phyloP scores from a whole-genome alignment of 176 grass and related monocot species.

The maize (Zea mays) region Zm-B73-REFERENCE-NAM-5.0 NC_050096.1:186354501-186355000 shows the following conservation, averaged over 20 bases:
- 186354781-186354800: conserved; percentile 14
- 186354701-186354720: conserved; percentile 86
- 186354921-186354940: conserved; percentile 22
- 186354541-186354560: conserved; percentile 3
- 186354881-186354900: conserved; percentile 89
- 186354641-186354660: conserved; percentile 26
- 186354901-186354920: conserved; percentile 79
- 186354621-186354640: neutral
- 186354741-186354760: conserved; percentile 30
- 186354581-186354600: conserved; percentile 21
- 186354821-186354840: conserved; percentile 26
- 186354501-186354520: conserved; percentile 95
- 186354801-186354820: conserved; percentile 10
- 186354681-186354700: conserved; percentile 70
- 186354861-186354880: conserved; percentile 97
- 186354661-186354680: conserved; percentile 77
- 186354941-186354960: conserved; percentile 29
- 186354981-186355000: conserved; percentile 30
- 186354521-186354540: conserved; percentile 68
- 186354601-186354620: neutral
- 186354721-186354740: conserved; percentile 53
- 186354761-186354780: conserved; percentile 4
- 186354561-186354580: neutral
- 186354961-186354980: conserved; percentile 7
- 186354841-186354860: conserved; percentile 99